These are phyloP conservation scores for Penicillium rolfsii DNA, from an alignment of 2,329 filamentous ascomycete genomes.

Conservation along the genomic window DNA sequence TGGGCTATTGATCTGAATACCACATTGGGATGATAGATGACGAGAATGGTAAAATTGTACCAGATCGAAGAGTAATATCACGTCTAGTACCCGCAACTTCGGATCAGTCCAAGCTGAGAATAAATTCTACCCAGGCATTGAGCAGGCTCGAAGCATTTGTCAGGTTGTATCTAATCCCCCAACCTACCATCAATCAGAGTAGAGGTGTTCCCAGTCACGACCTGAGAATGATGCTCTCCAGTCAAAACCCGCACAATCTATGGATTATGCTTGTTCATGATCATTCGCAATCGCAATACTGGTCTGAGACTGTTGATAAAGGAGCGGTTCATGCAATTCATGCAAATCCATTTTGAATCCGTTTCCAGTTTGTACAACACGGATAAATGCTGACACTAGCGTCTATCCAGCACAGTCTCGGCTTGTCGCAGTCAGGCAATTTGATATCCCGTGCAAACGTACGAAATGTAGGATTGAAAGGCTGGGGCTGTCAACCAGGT, in stretches of 20 bases:
- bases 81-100: neutral
- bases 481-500: neutral
- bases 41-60: neutral
- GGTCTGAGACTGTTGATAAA: neutral
- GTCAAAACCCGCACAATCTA: neutral
- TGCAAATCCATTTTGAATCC: neutral
- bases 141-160: neutral
- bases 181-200: neutral
- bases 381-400: neutral
- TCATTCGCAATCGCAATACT: neutral
- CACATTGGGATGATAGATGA: neutral
- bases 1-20: too few species aligned
- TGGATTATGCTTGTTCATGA: neutral
- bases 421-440: neutral
- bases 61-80: neutral
- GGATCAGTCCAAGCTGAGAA: neutral
- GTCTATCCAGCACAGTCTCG: neutral
- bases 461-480: neutral
- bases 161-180: neutral
- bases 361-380: neutral
- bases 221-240: neutral
- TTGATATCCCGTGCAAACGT: neutral
- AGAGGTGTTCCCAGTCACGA: neutral
- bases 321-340: neutral
- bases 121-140: neutral